Evolutionary conservation across 306 rosid genomes (phyloP).

Genomic region (Trifolium repens): DNA sequence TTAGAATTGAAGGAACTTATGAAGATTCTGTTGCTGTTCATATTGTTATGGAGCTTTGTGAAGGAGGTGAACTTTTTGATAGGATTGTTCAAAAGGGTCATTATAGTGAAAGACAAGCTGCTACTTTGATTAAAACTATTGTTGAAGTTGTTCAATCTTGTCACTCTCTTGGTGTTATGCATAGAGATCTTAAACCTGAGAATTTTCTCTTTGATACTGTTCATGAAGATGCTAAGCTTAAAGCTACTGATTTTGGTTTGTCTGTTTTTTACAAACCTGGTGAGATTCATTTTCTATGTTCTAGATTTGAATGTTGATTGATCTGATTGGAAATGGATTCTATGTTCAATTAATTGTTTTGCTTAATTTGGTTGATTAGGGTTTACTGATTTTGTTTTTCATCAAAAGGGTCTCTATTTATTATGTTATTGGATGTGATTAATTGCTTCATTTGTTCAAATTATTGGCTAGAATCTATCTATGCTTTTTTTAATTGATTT

Average conservation of each 20-base stretch:
- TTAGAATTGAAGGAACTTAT: conserved; percentile 52
- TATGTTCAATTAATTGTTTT: not conserved
- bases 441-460: not conserved
- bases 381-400: conserved; percentile 22
- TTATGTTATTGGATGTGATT: not conserved
- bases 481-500: not conserved
- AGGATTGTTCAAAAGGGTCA: conserved; percentile 65
- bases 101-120: conserved; percentile 62
- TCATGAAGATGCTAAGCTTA: conserved; percentile 59
- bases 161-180: conserved; percentile 70
- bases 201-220: conserved; percentile 57
- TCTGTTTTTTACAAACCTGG: conserved; percentile 64
- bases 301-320: conserved; percentile 3
- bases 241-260: conserved; percentile 60
- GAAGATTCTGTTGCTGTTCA: conserved; percentile 56
- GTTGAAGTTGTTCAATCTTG: conserved; percentile 58
- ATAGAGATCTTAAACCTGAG: conserved; percentile 65
- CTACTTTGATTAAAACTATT: conserved; percentile 50
- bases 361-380: conserved; percentile 2
- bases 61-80: conserved; percentile 59
- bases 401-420: not conserved
- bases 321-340: conserved; percentile 27
- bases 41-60: conserved; percentile 66
- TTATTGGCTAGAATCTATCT: not conserved
- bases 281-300: not conserved